Percentiles rank a stretch among this genome's conserved stretches.
phyloP scores from a whole-genome alignment of 768 basidiomycete genomes.

The Agaricus bisporus region DNA sequence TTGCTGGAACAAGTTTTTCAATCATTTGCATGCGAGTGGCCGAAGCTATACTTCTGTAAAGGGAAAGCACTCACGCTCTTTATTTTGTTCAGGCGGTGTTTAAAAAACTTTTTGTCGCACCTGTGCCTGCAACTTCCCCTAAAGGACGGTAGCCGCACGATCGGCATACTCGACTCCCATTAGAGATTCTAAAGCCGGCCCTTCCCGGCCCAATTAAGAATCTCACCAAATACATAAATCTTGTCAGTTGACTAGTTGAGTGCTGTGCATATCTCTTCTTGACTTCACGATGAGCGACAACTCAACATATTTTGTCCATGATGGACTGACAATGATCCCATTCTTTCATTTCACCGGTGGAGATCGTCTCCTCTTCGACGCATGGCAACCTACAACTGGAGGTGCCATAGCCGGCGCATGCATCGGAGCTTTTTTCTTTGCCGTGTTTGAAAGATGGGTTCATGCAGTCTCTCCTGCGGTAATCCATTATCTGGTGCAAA shows the following conservation, averaged over 20 bases:
- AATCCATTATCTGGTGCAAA: constrained; percentile 52
- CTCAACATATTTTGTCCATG: constrained; percentile 6
- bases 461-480: constrained; percentile 46
- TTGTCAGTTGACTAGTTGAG: background rate
- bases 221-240: background rate
- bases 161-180: background rate
- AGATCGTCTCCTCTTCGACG: constrained; percentile 60
- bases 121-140: background rate
- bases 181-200: background rate
- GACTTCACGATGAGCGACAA: background rate
- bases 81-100: background rate
- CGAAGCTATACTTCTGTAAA: no score
- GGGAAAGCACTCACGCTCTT: background rate
- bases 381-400: constrained; percentile 59
- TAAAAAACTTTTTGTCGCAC: background rate
- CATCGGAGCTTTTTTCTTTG: constrained; percentile 61
- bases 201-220: background rate
- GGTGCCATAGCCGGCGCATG: constrained; percentile 75
- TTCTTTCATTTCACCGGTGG: constrained; percentile 66
- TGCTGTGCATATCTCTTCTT: background rate
- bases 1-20: no score
- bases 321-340: constrained; percentile 38
- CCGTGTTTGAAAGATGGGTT: constrained; percentile 67
- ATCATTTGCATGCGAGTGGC: no score
- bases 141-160: no score